phyloP scores from a whole-genome alignment of 2,329 filamentous ascomycete genomes.

The Endoconidiophora laricicola region DNA sequence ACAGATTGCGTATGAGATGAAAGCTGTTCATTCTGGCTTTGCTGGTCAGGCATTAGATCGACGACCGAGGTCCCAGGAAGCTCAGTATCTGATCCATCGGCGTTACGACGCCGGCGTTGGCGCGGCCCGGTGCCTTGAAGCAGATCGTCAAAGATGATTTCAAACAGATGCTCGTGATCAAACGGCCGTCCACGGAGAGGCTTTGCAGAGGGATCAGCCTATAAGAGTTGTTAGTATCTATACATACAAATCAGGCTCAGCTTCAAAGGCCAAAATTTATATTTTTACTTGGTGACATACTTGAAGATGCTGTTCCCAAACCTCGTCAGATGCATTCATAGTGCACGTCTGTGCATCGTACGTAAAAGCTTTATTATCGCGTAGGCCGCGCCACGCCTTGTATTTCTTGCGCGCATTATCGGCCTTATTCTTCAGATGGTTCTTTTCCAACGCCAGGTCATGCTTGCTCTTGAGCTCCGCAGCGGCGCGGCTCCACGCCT shows the following conservation, averaged over 20 bases:
- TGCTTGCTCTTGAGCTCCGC: conserved; percentile 37
- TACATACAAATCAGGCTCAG: neutral
- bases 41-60: neutral
- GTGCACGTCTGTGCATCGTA: conserved; percentile 34
- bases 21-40: neutral
- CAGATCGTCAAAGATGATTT: conserved; percentile 43
- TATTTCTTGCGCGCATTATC: conserved; percentile 48
- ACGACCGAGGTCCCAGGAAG: neutral
- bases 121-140: conserved; percentile 18
- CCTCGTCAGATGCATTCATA: conserved; percentile 39
- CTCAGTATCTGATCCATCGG: neutral
- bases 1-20: no score
- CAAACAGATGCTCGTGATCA: conserved; percentile 44
- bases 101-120: conserved; percentile 1
- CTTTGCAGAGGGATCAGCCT: conserved; percentile 42
- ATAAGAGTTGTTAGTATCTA: conserved; percentile 5
- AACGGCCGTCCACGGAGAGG: conserved; percentile 40
- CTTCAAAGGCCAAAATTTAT: neutral
- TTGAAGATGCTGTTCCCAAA: conserved; percentile 40
- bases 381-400: conserved; percentile 41
- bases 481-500: conserved; percentile 42
- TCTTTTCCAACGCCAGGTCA: conserved; percentile 40
- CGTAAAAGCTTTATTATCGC: conserved; percentile 39
- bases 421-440: conserved; percentile 46
- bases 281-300: conserved; percentile 22